A percentile compares a stretch with the other conserved stretches of the same genome.
Conservation (phyloP, 1,284 basidiomycete species). For the Xerocomus minutiporus region DNA sequence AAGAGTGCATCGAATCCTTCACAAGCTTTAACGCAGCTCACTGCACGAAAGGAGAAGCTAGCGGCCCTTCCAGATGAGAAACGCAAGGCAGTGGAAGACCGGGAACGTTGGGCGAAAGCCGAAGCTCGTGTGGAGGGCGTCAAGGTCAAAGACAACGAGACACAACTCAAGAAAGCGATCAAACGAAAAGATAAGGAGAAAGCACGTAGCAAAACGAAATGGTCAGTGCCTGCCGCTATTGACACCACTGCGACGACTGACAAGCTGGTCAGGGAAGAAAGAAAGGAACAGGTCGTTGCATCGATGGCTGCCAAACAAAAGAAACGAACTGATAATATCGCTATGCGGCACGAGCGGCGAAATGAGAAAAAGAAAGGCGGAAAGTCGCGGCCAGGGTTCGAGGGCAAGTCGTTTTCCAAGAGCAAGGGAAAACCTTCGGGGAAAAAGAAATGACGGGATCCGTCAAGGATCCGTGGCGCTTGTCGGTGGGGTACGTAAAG, state of each 20-base stretch:
- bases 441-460: slow-evolving; percentile 14
- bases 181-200: slow-evolving; percentile 90
- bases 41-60: slow-evolving; percentile 69
- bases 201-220: slow-evolving; percentile 73
- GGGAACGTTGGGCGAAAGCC: slow-evolving; percentile 84
- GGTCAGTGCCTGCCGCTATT: slow-evolving; percentile 48
- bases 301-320: slow-evolving; percentile 80
- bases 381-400: slow-evolving; percentile 78
- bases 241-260: background rate
- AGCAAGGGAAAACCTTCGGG: slow-evolving; percentile 17
- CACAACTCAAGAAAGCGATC: slow-evolving; percentile 79
- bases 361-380: slow-evolving; percentile 71
- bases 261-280: slow-evolving; percentile 61
- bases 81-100: slow-evolving; percentile 70
- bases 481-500: background rate
- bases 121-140: slow-evolving; percentile 78
- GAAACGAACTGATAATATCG: slow-evolving; percentile 87
- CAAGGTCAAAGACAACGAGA: slow-evolving; percentile 83
- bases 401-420: slow-evolving; percentile 72
- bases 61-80: slow-evolving; percentile 74
- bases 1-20: slow-evolving; percentile 74
- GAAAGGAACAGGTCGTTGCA: slow-evolving; percentile 70
- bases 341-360: slow-evolving; percentile 70
- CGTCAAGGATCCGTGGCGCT: too few relatives aligned
- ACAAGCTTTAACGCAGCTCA: slow-evolving; percentile 78